phyloP scores from a whole-genome alignment of 345 rosid species.

The Euclidium syriacum region DNA sequence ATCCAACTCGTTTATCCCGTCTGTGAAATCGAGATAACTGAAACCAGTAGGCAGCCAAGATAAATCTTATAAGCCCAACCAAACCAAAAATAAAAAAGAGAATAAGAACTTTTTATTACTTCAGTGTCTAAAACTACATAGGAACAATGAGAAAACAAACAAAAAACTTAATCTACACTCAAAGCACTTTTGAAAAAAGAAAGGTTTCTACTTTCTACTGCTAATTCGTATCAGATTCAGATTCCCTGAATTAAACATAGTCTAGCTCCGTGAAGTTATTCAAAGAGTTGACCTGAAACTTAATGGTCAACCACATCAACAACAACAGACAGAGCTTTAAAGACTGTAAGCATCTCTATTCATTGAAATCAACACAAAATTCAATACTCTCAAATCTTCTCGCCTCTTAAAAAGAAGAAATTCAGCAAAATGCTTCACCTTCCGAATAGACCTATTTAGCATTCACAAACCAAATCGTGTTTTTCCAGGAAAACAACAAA shows the following conservation, averaged over 20 bases:
- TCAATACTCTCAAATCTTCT: constrained; percentile 2
- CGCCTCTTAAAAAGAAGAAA: background rate
- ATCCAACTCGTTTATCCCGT: constrained; percentile 47
- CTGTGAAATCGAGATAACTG: constrained; percentile 57
- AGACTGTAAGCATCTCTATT: background rate
- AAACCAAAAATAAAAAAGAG: background rate
- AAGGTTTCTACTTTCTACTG: constrained; percentile 5
- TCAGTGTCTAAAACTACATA: background rate
- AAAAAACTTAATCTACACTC: background rate
- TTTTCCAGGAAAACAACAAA: background rate
- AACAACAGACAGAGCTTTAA: background rate
- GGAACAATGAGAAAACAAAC: background rate
- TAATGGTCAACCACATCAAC: constrained; percentile 15
- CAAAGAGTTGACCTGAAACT: constrained; percentile 27
- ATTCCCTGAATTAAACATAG: constrained; percentile 16
- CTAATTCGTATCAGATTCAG: background rate
- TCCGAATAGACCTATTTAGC: background rate
- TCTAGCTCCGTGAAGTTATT: background rate
- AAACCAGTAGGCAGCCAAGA: constrained; percentile 27
- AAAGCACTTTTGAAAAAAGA: background rate
- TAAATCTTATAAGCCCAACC: constrained; percentile 22
- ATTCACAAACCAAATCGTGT: constrained; percentile 1
- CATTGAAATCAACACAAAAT: background rate
- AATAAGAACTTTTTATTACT: constrained; percentile 13
- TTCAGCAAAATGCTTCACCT: constrained; percentile 20